Evolutionary conservation across 2,329 filamentous ascomycete genomes (phyloP).

Genomic region (Uncinocarpus reesii): DNA sequence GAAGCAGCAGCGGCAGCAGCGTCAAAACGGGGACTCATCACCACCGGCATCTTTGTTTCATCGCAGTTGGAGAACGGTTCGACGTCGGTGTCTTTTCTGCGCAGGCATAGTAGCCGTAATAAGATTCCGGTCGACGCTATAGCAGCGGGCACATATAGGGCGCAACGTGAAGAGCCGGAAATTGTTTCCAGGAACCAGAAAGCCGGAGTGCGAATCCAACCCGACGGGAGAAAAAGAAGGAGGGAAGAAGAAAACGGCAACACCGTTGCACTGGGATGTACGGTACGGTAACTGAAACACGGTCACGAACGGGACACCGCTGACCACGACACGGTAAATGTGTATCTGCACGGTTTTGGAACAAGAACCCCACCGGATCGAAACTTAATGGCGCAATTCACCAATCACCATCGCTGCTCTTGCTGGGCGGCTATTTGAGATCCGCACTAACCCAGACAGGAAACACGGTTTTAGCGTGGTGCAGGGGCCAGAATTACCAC

Average conservation of each 20-base stretch:
- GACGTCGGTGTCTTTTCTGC: no score
- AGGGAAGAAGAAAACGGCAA: background rate
- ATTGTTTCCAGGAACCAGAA: conserved; percentile 6
- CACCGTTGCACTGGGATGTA: background rate
- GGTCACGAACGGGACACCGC: background rate
- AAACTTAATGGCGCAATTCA: background rate
- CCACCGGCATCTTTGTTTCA: no score
- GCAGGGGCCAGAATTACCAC: background rate
- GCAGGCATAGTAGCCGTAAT: no score
- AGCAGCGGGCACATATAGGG: background rate
- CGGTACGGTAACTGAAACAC: background rate
- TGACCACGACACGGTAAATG: no score
- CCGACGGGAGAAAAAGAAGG: background rate
- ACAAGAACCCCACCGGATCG: background rate
- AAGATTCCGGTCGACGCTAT: no score
- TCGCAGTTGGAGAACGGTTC: no score
- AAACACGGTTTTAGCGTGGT: background rate
- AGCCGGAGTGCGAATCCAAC: conserved; percentile 8
- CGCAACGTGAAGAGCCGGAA: background rate
- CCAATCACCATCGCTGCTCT: background rate
- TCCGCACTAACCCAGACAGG: background rate
- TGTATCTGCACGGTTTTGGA: no score
- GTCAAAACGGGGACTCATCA: no score
- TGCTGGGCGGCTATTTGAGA: conserved; percentile 4
- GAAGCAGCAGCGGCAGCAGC: no score